These are phyloP conservation scores for Boletus huronensis DNA, from an alignment of 768 basidiomycete genomes.

Conservation along the genomic window DNA sequence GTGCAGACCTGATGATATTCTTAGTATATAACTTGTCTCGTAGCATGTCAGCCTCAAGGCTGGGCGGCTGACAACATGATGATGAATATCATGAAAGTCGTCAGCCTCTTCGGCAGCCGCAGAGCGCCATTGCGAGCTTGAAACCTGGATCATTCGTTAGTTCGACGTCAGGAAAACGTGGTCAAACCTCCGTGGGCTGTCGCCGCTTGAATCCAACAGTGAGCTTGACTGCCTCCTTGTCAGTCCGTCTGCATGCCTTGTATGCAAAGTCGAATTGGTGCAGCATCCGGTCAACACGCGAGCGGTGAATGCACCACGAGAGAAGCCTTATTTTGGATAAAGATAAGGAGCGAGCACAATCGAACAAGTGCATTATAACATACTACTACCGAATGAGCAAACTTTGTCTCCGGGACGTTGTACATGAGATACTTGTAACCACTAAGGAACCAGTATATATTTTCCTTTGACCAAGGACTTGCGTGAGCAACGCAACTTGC, in stretches of 20 bases:
- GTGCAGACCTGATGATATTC: neutral
- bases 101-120: neutral
- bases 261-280: conserved; percentile 74
- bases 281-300: conserved; percentile 71
- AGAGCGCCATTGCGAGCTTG: neutral
- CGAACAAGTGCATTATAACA: neutral
- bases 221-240: conserved; percentile 41
- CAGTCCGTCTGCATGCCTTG: conserved; percentile 58
- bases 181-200: neutral
- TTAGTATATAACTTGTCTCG: neutral
- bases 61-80: conserved; percentile 10
- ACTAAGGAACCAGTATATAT: no score
- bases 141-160: neutral
- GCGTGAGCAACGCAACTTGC: no score
- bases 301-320: conserved; percentile 62
- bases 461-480: no score
- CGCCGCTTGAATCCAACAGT: conserved; percentile 60
- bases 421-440: no score
- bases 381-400: conserved; percentile 69
- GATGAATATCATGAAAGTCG: no score
- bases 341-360: conserved; percentile 12
- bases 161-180: neutral
- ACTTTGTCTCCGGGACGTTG: conserved; percentile 67
- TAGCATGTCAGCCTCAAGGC: conserved; percentile 13
- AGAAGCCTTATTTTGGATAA: conserved; percentile 55